A percentile compares a stretch with the other conserved stretches of the same genome.
Evolutionary conservation across 2,329 filamentous ascomycete genomes (phyloP).

Genomic region (Alternaria rosae): DNA sequence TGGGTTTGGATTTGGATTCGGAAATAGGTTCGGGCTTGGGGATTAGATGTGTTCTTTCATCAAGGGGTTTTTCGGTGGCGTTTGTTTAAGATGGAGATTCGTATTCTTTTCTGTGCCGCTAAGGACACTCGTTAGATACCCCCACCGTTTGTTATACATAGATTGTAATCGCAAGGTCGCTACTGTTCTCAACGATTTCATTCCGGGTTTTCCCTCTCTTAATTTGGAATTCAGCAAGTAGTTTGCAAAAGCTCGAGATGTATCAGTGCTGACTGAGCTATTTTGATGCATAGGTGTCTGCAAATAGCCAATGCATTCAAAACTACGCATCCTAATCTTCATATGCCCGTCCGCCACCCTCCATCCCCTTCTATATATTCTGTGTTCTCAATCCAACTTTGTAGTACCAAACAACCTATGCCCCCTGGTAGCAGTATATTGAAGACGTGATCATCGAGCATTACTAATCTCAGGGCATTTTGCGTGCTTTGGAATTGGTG

Average conservation of each 20-base stretch:
- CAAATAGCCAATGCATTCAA: too few relatives aligned
- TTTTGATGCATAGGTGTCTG: too few relatives aligned
- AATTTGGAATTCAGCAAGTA: too few relatives aligned
- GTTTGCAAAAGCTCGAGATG: too few relatives aligned
- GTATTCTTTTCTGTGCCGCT: background rate
- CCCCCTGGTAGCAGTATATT: background rate
- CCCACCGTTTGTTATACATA: background rate
- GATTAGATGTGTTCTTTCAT: background rate
- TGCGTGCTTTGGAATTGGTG: background rate
- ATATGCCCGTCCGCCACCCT: too few relatives aligned
- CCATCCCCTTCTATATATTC: too few relatives aligned
- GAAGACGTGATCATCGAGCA: background rate
- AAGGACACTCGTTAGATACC: slow-evolving; percentile 1
- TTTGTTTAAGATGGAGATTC: background rate
- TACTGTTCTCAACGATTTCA: background rate
- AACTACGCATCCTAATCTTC: too few relatives aligned
- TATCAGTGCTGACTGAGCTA: too few relatives aligned
- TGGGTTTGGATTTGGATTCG: too few relatives aligned
- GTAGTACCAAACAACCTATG: background rate
- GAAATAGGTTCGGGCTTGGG: too few relatives aligned
- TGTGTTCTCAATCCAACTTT: background rate
- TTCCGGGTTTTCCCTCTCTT: too few relatives aligned
- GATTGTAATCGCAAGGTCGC: background rate
- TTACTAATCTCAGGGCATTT: background rate
- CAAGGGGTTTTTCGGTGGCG: background rate